Conservation (phyloP, 805 yeast species). For the Barnettozyma wickerhamii region DNA sequence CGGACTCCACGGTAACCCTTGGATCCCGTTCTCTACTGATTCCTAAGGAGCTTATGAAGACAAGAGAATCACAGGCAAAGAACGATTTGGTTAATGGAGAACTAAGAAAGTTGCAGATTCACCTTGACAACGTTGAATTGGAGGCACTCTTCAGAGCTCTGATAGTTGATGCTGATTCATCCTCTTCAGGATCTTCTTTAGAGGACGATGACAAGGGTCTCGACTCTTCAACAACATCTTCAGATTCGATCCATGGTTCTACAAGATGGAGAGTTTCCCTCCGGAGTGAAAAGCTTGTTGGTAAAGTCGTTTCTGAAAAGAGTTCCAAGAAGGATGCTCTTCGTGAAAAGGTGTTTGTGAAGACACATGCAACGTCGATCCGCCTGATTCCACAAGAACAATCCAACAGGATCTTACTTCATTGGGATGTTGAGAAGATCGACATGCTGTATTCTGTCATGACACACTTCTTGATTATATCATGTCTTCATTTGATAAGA, state of each 20-base stretch:
- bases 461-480: slow-evolving; percentile 41
- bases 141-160: slow-evolving; percentile 2
- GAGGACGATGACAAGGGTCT: slow-evolving; percentile 30
- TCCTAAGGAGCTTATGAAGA: slow-evolving; percentile 34
- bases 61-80: slow-evolving; percentile 29
- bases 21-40: slow-evolving; percentile 42
- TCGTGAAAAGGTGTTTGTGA: slow-evolving; percentile 29
- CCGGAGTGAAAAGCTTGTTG: slow-evolving; percentile 17
- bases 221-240: slow-evolving; percentile 15
- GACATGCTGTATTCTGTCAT: slow-evolving; percentile 36
- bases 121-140: slow-evolving; percentile 20
- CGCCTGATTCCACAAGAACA: slow-evolving; percentile 20
- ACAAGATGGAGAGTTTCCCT: slow-evolving; percentile 13
- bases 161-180: slow-evolving; percentile 8
- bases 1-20: slow-evolving; percentile 24
- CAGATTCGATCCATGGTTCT: background rate
- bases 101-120: slow-evolving; percentile 30
- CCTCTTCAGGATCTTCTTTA: slow-evolving; percentile 28
- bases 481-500: slow-evolving; percentile 40
- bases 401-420: slow-evolving; percentile 22
- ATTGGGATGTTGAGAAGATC: slow-evolving; percentile 24
- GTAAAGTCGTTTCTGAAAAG: slow-evolving; percentile 30
- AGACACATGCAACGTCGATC: slow-evolving; percentile 24
- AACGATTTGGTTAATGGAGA: slow-evolving; percentile 38
- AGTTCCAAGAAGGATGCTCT: slow-evolving; percentile 25